Conservation (phyloP, 1,139 yeast species). For the Blastobotrys buckinghamii region DNA sequence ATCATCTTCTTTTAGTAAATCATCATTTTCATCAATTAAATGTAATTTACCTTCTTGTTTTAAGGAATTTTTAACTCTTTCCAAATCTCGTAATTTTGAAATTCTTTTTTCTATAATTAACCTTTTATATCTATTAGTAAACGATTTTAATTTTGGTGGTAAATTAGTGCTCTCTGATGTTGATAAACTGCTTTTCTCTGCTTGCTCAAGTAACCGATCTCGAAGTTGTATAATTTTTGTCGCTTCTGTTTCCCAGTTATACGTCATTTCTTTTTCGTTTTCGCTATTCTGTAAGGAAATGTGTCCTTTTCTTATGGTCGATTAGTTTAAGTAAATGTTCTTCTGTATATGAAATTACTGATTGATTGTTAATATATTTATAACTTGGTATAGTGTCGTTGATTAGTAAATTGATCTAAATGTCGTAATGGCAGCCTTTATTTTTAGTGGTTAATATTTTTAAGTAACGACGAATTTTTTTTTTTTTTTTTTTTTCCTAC, state of each 20-base stretch:
- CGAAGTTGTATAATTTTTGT: constrained; percentile 22
- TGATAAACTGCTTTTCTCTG: constrained; percentile 16
- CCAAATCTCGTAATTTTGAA: constrained; percentile 11
- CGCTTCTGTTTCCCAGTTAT: constrained; percentile 14
- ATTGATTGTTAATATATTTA: no score
- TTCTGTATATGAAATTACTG: no score
- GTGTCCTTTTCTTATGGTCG: no score
- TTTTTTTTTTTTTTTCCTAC: no score
- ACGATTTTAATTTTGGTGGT: constrained; percentile 16
- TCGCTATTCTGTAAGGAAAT: no score
- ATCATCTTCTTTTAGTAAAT: constrained; percentile 10
- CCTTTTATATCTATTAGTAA: constrained; percentile 20
- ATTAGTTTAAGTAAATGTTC: no score
- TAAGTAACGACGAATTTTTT: no score
- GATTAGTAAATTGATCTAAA: no score
- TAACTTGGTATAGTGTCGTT: no score
- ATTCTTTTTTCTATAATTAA: constrained; percentile 21
- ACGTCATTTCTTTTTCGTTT: not conserved
- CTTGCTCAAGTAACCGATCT: constrained; percentile 20
- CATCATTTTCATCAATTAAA: constrained; percentile 10
- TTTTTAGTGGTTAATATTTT: no score
- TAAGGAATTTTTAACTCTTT: constrained; percentile 8
- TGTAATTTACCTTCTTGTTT: constrained; percentile 14
- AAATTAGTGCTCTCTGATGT: constrained; percentile 14
- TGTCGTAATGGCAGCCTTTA: no score